Conservation (phyloP, 2,329 filamentous ascomycete species). For the Cladosporium sp. region DNA sequence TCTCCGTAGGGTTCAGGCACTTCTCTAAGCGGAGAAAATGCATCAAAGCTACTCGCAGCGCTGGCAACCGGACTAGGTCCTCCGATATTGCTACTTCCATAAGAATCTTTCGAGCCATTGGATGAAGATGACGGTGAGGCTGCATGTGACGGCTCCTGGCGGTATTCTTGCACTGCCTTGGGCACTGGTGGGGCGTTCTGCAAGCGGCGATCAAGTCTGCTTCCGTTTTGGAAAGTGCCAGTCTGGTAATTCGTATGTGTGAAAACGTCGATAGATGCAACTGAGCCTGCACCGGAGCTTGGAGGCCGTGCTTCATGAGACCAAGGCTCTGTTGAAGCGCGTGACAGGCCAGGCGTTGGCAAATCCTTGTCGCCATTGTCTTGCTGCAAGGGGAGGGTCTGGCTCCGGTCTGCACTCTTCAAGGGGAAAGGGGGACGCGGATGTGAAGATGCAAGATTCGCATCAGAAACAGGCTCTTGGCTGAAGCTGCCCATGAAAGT, state of each 20-base stretch:
- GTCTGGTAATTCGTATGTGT: neutral
- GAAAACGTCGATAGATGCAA: neutral
- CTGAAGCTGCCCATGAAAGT: conserved; percentile 25
- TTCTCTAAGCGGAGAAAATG: conserved; percentile 22
- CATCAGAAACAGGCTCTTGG: conserved; percentile 19
- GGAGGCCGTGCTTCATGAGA: neutral
- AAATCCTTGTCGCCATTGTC: neutral
- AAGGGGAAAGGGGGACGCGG: conserved; percentile 15
- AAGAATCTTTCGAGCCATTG: conserved; percentile 23
- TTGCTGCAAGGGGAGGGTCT: conserved; percentile 17
- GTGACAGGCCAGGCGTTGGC: conserved; percentile 2
- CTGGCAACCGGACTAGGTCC: conserved; percentile 28
- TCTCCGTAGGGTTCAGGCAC: conserved; percentile 16
- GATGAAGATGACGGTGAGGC: conserved; percentile 30
- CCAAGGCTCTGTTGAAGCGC: conserved; percentile 6
- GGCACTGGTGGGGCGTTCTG: conserved; percentile 32
- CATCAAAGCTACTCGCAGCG: conserved; percentile 30
- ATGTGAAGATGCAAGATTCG: neutral
- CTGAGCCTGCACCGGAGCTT: conserved; percentile 1
- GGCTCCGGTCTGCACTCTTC: conserved; percentile 18
- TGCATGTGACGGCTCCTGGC: conserved; percentile 24
- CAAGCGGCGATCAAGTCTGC: conserved; percentile 23
- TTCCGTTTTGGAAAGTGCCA: neutral
- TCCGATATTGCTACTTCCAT: conserved; percentile 22
- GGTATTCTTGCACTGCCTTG: conserved; percentile 24